Conservation (phyloP, 768 basidiomycete genomes). For the Boletus sp. region DNA sequence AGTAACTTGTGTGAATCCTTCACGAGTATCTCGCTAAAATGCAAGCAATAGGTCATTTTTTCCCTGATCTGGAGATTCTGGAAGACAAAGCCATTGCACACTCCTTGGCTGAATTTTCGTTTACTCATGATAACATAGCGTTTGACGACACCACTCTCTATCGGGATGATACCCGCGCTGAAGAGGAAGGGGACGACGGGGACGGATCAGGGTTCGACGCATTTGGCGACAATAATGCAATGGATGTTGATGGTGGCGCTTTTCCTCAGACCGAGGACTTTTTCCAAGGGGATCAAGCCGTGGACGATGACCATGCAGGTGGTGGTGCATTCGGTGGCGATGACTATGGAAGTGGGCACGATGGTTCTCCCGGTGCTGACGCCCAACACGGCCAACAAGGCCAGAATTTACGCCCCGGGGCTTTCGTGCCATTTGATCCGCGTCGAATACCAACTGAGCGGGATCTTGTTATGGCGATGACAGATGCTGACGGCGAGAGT, state of each 20-base stretch:
- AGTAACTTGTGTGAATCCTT: constrained; percentile 19
- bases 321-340: constrained; percentile 41
- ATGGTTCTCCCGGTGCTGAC: constrained; percentile 43
- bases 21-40: constrained; percentile 4
- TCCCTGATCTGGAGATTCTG: constrained; percentile 64
- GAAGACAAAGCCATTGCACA: constrained; percentile 74
- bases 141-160: constrained; percentile 64
- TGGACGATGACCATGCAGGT: constrained; percentile 44
- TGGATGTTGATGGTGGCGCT: constrained; percentile 41
- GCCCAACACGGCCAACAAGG: constrained; percentile 40
- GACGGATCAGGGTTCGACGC: constrained; percentile 20
- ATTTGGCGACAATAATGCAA: constrained; percentile 25
- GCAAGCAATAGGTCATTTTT: constrained; percentile 52
- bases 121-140: constrained; percentile 60
- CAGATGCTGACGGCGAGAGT: constrained; percentile 55
- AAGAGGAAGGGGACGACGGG: constrained; percentile 35
- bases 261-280: constrained; percentile 55
- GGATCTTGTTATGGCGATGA: constrained; percentile 86
- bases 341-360: constrained; percentile 37
- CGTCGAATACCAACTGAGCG: constrained; percentile 69
- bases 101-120: constrained; percentile 78
- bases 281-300: constrained; percentile 60
- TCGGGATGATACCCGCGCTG: constrained; percentile 46
- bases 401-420: constrained; percentile 40
- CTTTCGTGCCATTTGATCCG: constrained; percentile 82